Base-by-base conservation (phyloP, 306 rosid species). In the Cajanus cajan region DNA sequence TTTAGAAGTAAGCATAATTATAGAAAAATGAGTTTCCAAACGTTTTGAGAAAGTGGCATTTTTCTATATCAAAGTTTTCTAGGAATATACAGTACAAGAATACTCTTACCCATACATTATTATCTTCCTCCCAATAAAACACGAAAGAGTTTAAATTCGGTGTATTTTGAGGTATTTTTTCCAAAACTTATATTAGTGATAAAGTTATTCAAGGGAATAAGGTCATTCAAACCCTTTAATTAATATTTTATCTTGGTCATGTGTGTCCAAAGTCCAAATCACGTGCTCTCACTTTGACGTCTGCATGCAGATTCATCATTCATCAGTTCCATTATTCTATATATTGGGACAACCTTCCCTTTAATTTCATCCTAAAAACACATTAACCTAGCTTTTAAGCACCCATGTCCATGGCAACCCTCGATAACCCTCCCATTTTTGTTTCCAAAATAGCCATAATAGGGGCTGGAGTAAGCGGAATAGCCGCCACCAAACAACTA, bases 381-480 rank as follows among this genome's bases (percentile, higher is more conserved):
- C 80, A 54, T 0, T 0, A 2, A 2, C 66, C 40, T 28, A 28
- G 40, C 18, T 59, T 28, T 5, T 59, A 0, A 33, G 12, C 22
- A 33, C 1, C n/a, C n/a, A n/a, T n/a, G n/a, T n/a, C 24, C 39
- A 83, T 85, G 88, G 80, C 66, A 6, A 39, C 62, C 1, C 37
- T 13, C 6, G 66, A 80, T 33, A 57, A 68, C 45, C 55, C 22
- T 3, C 87, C 89, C 0, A 90, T 4, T 88, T 13, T 43, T 14
- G 83, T 52, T 22, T 89, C 91, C 0, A 90, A 83, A 85, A 84
- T 89, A 7, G 64, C 58, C 39, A 90, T 92, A 2, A 80, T 92
- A 31, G 97, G 97, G 10, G 95, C 87, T 21, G 97, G 97, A 21
- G 90, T 88, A 0, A 92, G 97, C 31, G 97, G 97, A 73, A 71